Evolutionary conservation across 2,329 filamentous ascomycete species (phyloP), one percentile per base, ranked within the genome.

Genomic region (Sporothrix dimorphospora): DNA sequence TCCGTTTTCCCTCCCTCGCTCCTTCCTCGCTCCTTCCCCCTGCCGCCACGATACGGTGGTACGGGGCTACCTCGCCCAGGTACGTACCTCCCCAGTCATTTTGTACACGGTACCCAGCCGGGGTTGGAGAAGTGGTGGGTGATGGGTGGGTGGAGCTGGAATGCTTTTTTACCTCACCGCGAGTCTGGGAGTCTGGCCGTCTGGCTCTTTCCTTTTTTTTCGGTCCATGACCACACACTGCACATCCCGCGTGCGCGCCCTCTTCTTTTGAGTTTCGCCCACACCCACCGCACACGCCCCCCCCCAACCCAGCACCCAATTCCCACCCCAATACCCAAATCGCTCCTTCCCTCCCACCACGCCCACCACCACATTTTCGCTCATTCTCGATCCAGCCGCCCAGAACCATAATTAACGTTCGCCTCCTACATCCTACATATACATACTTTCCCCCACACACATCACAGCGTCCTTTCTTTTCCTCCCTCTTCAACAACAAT

Each of bases 361-460:
- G 67, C 53, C 63, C 71, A 72, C 73, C 72, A 72, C 72, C 71
- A 70, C 70, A 73, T 73, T 72, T 71, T 61, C 67, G 57, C 72
- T 70, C 71, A 68, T 66, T 69, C 72, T 72, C 51, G 72, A 73
- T 71, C 73, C 73, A 75, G 65, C 70, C 71, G 65, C 71, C 57
- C 71, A 72, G 65, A 61, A 42, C 70, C 69, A 75, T 76, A 76
- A 77, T 73, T 77, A 73, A 53, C 65, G 11, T 14, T 49, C 27
- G 27, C 45, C 45, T 51, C 59, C 72, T 78, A 78, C 77, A 76
- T 76, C 51, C 74, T 78, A 76, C 73, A 73, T 76, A 75, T 72
- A 73, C 75, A 75, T 71, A 71, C 75, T 67, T 72, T 75, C 75
- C 73, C 75, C 73, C 74, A 70, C 74, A 74, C 74, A 70, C 45